Evolutionary conservation across 352 stramenopile species (phyloP).

Genomic region (Phytophthora tentaculata): DNA sequence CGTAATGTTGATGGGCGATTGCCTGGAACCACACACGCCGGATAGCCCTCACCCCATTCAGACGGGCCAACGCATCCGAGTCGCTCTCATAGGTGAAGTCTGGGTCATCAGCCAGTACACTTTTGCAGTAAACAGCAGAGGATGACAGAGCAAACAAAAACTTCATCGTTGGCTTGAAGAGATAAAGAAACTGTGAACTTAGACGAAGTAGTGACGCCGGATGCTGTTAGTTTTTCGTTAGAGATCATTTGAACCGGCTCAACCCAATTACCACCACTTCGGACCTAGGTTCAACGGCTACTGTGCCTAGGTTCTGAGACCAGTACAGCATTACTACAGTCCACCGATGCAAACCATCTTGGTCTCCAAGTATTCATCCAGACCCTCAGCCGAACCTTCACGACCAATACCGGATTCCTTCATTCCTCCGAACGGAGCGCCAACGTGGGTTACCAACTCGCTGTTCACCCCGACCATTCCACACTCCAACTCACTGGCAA

Average conservation of each 20-base stretch:
- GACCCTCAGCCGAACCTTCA: constrained; percentile 85
- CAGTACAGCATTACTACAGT: constrained; percentile 22
- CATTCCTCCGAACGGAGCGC: constrained; percentile 88
- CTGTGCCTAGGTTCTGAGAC: background rate
- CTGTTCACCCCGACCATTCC: constrained; percentile 96
- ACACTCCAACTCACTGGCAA: constrained; percentile 86
- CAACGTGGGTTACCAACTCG: constrained; percentile 75
- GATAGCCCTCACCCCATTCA: constrained; percentile 32
- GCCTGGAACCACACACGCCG: constrained; percentile 24
- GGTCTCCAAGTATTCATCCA: constrained; percentile 96
- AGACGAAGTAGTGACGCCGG: too few species aligned
- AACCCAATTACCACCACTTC: constrained; percentile 6
- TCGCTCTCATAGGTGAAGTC: constrained; percentile 22
- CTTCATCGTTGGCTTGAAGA: constrained; percentile 9
- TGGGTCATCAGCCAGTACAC: constrained; percentile 3
- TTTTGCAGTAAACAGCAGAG: constrained; percentile 8
- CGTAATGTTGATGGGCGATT: constrained; percentile 39
- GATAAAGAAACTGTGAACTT: background rate
- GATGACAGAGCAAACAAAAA: constrained; percentile 5
- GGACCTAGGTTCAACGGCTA: constrained; percentile 6
- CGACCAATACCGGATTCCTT: constrained; percentile 89
- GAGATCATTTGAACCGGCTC: background rate
- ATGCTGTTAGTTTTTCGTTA: background rate
- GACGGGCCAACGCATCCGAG: constrained; percentile 18
- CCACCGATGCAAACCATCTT: constrained; percentile 94